phyloP scores from a whole-genome alignment of 768 basidiomycete genomes.

The Gymnopilus junonius region DNA sequence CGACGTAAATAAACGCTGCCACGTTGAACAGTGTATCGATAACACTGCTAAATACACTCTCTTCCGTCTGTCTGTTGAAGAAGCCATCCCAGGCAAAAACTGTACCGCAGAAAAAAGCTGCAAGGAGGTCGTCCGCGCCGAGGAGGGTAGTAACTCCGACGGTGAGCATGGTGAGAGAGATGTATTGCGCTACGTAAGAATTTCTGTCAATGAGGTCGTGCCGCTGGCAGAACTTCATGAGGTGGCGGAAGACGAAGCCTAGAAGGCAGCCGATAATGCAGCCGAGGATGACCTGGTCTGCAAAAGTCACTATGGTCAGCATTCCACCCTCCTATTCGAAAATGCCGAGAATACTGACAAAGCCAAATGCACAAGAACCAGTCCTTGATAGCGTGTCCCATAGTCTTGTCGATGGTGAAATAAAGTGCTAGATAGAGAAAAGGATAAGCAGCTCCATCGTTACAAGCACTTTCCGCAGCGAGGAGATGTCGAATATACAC shows the following conservation, averaged over 20 bases:
- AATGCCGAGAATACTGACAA: slow-evolving; percentile 54
- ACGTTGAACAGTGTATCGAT: slow-evolving; percentile 96
- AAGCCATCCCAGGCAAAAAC: slow-evolving; percentile 98
- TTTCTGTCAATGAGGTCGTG: slow-evolving; percentile 90
- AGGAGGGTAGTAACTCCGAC: slow-evolving; percentile 85
- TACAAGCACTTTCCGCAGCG: slow-evolving; percentile 87
- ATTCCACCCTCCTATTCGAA: no score
- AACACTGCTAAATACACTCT: slow-evolving; percentile 93
- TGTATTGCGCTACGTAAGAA: slow-evolving; percentile 92
- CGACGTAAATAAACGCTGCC: slow-evolving; percentile 94
- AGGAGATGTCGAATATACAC: slow-evolving; percentile 71
- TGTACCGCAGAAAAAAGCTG: slow-evolving; percentile 93
- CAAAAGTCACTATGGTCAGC: slow-evolving; percentile 20
- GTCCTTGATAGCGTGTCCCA: slow-evolving; percentile 71
- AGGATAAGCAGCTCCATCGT: slow-evolving; percentile 97
- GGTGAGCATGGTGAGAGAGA: slow-evolving; percentile 81
- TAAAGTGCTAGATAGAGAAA: slow-evolving; percentile 92
- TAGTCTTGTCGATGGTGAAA: slow-evolving; percentile 71
- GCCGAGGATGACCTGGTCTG: slow-evolving; percentile 82
- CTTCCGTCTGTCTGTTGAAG: slow-evolving; percentile 92
- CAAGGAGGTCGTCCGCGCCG: slow-evolving; percentile 92
- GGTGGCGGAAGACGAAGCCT: slow-evolving; percentile 80
- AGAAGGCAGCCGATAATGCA: slow-evolving; percentile 73
- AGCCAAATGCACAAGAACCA: slow-evolving; percentile 92
- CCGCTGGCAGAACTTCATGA: slow-evolving; percentile 92